Conservation (phyloP, 2,329 filamentous ascomycete genomes). For the Meredithiella fracta region DNA sequence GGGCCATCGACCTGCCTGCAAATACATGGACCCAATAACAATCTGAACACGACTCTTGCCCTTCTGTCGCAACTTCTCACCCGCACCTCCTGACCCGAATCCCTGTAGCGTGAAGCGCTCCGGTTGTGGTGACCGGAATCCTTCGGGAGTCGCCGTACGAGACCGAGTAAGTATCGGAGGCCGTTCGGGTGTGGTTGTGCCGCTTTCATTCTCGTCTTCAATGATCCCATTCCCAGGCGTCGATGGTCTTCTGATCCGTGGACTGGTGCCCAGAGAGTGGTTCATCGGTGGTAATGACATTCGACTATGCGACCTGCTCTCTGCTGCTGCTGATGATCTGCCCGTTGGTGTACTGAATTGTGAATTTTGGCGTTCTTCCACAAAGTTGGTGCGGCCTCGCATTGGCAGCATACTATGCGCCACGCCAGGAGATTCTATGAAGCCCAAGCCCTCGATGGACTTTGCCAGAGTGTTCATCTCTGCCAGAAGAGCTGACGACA, state of each 20-base stretch:
- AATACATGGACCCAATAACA: slow-evolving; percentile 67
- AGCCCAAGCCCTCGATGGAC: slow-evolving; percentile 54
- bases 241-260: slow-evolving; percentile 32
- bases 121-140: slow-evolving; percentile 33
- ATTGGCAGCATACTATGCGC: slow-evolving; percentile 21
- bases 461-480: slow-evolving; percentile 62
- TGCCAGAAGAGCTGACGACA: slow-evolving; percentile 55
- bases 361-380: slow-evolving; percentile 35
- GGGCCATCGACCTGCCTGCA: slow-evolving; percentile 77
- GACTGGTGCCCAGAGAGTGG: slow-evolving; percentile 26
- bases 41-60: slow-evolving; percentile 66
- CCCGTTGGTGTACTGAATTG: slow-evolving; percentile 32
- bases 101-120: slow-evolving; percentile 51
- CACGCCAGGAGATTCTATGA: slow-evolving; percentile 59
- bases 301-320: slow-evolving; percentile 41
- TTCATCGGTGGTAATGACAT: slow-evolving; percentile 67
- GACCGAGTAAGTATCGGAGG: slow-evolving; percentile 16
- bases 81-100: slow-evolving; percentile 53
- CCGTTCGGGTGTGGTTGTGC: slow-evolving; percentile 25
- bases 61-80: slow-evolving; percentile 63
- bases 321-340: slow-evolving; percentile 37
- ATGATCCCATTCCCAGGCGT: slow-evolving; percentile 31
- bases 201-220: slow-evolving; percentile 23
- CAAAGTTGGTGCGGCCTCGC: slow-evolving; percentile 12
- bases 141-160: slow-evolving; percentile 26